Conservation (phyloP, 805 yeast species). For the Kazachstania kunashirensis region DNA sequence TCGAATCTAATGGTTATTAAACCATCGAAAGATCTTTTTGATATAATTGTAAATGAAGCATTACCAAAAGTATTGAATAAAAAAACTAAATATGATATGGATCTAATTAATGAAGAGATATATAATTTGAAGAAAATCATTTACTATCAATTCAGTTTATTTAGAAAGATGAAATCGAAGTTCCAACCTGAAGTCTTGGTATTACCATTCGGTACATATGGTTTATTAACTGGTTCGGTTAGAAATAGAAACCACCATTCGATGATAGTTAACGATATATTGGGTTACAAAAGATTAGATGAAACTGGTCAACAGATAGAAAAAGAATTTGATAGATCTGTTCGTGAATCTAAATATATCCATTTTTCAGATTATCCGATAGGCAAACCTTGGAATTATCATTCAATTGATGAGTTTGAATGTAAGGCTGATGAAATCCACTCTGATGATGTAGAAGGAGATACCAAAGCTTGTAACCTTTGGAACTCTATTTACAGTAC, state of each 20-base stretch:
- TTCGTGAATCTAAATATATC: constrained; percentile 34
- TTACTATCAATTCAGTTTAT: constrained; percentile 22
- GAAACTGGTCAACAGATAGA: constrained; percentile 12
- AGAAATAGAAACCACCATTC: constrained; percentile 16
- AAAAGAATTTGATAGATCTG: constrained; percentile 16
- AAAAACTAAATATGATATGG: constrained; percentile 23
- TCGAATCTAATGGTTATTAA: constrained; percentile 52
- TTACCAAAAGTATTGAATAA: constrained; percentile 14
- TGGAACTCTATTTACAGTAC: constrained; percentile 21
- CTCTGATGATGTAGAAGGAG: constrained; percentile 7
- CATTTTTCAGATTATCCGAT: constrained; percentile 62
- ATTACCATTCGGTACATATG: constrained; percentile 27
- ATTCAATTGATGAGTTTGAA: constrained; percentile 12
- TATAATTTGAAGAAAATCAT: constrained; percentile 22
- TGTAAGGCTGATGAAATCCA: constrained; percentile 13
- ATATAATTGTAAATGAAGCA: constrained; percentile 13
- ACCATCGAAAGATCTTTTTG: constrained; percentile 33
- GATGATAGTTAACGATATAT: constrained; percentile 19
- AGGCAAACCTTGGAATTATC: constrained; percentile 54
- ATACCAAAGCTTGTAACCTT: constrained; percentile 13
- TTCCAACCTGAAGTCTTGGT: constrained; percentile 23
- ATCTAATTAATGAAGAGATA: constrained; percentile 23
- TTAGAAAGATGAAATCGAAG: constrained; percentile 17
- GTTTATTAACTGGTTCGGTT: constrained; percentile 24
- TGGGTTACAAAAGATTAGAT: constrained; percentile 22